Percentiles rank a stretch among this genome's conserved stretches.
Conservation (phyloP, 352 stramenopile genomes). For the Phytophthora capsici region DNA sequence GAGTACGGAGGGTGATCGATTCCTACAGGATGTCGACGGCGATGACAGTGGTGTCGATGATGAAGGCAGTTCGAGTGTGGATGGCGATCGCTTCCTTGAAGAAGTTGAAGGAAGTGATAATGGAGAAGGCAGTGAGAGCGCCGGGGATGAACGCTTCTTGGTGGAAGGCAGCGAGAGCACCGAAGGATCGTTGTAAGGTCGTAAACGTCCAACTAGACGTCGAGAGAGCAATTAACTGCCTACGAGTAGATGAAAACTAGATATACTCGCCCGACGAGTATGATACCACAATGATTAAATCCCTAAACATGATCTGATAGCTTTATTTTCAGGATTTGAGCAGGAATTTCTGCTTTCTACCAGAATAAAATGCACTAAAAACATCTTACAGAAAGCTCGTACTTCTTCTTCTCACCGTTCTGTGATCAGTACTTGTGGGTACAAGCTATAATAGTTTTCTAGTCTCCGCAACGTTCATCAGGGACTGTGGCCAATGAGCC, state of each 20-base stretch:
- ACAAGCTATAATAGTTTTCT: too few relatives aligned
- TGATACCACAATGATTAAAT: too few relatives aligned
- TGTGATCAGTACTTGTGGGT: too few relatives aligned
- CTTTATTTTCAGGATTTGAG: too few relatives aligned
- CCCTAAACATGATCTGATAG: too few relatives aligned
- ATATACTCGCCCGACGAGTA: too few relatives aligned
- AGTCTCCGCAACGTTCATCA: neutral
- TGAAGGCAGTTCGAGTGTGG: neutral
- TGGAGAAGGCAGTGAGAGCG: neutral
- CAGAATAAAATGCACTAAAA: neutral
- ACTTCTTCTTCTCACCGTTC: too few relatives aligned
- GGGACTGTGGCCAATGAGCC: neutral
- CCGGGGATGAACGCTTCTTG: slow-evolving; percentile 1
- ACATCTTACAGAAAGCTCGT: too few relatives aligned
- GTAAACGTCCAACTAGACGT: neutral
- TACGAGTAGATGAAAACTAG: neutral
- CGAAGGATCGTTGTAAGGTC: slow-evolving; percentile 11
- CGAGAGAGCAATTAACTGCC: neutral
- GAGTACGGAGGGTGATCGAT: slow-evolving; percentile 2
- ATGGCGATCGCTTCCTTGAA: slow-evolving; percentile 6
- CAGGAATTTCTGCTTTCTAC: too few relatives aligned
- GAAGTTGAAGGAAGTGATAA: slow-evolving; percentile 16
- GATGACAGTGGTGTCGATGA: neutral
- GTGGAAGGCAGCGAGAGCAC: slow-evolving; percentile 2
- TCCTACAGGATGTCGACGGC: slow-evolving; percentile 7